These are phyloP conservation scores for Leishmania lainsoni DNA, from an alignment of 208 protist species.

Conservation along the genomic window DNA sequence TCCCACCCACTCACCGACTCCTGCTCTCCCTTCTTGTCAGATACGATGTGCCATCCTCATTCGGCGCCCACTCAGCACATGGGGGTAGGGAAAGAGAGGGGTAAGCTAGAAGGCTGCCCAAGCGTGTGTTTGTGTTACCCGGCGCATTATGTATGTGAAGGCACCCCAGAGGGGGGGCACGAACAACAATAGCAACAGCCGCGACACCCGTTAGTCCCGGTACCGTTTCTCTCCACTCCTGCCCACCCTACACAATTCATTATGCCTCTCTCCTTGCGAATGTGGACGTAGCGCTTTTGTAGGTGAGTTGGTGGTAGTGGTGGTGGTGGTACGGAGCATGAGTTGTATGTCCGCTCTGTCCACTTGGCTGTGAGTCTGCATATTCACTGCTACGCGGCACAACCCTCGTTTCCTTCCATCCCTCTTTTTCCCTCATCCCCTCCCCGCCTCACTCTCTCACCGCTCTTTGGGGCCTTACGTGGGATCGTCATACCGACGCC, in stretches of 20 bases:
- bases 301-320: background rate
- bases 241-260: too few species aligned
- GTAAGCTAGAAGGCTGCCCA: background rate
- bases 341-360: background rate
- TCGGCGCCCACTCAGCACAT: background rate
- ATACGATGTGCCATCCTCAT: background rate
- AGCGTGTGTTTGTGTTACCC: background rate
- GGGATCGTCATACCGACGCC: background rate
- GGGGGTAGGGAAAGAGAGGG: background rate
- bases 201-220: background rate
- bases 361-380: background rate
- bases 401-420: background rate
- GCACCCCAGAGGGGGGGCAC: background rate
- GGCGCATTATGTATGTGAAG: background rate
- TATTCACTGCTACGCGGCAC: background rate
- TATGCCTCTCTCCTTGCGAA: background rate
- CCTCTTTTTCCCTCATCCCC: background rate
- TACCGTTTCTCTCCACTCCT: background rate
- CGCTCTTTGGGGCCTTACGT: background rate
- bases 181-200: background rate
- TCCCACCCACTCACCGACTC: background rate
- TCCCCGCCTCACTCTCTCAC: too few species aligned
- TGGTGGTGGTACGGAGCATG: background rate
- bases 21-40: background rate
- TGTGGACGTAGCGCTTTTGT: background rate